Conservation (phyloP, 345 rosid genomes). For the Citrus sinensis region DVS_A1.0 CM039165.1:34358501-34359000, state of each 20-base stretch:
- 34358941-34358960: background rate
- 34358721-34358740: background rate
- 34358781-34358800: background rate
- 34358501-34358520: no score
- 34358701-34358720: background rate
- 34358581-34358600: no score
- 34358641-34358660: no score
- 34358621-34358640: no score
- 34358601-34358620: no score
- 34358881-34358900: background rate
- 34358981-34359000: no score
- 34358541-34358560: no score
- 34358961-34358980: background rate
- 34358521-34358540: accelerated
- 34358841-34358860: slow-evolving; percentile 3
- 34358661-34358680: no score
- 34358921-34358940: background rate
- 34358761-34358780: background rate
- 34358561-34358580: no score
- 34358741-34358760: no score
- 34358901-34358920: background rate
- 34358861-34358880: background rate
- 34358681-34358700: no score
- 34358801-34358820: background rate
- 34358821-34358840: background rate